Base-by-base conservation (phyloP, 257 asterid species). In the Cruciata laevipes region DNA sequence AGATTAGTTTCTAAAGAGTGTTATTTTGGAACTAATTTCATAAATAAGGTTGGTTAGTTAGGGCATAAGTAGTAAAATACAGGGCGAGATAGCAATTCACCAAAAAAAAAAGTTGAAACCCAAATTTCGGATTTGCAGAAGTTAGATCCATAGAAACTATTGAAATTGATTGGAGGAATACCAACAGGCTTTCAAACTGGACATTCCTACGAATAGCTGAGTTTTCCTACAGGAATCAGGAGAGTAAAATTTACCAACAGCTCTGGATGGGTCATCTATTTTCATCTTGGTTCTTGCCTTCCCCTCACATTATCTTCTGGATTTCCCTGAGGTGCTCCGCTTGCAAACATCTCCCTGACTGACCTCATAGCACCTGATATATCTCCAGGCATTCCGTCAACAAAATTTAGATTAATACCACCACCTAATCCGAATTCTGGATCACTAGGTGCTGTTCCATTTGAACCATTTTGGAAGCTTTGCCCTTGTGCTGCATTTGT, bases 271-370 rank as follows among this genome's bases (percentile, higher is more conserved):
- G 40, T 40, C 4, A 65, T 16, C 11, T 23, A 65, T 42, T 42
- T 69, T 82, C 77, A 80, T 61, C 85, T 72, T 56, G 86, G 69
- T 8, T 85, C 60, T 8, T 86, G 13, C 61, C 89, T 79, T 71
- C 86, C 86, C 23, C 75, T 72, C 73, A 13, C 38, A 68, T 71
- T 78, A 51, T 81, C 78, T 40, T 76, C 86, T 40, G 82, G 79
- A 70, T 75, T 75, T 68, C 75, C 83, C 10, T 56, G 75, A 56
- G 88, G 74, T 24, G 78, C 62, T 61, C 69, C 88, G 42, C 85
- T 85, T 2, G 89, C 69, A 76, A 89, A 82, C 87, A 87, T 87
- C 65, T 86, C 93, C 93, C 84, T 81, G 82, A 85, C 81, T 13
- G 91, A 87, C 80, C 95, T 83, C 53, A 87, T 73, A 14, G 93